Evolutionary conservation across 768 basidiomycete species (phyloP), one percentile per base, ranked within the genome.

Genomic region (Mycena alexandri): DNA sequence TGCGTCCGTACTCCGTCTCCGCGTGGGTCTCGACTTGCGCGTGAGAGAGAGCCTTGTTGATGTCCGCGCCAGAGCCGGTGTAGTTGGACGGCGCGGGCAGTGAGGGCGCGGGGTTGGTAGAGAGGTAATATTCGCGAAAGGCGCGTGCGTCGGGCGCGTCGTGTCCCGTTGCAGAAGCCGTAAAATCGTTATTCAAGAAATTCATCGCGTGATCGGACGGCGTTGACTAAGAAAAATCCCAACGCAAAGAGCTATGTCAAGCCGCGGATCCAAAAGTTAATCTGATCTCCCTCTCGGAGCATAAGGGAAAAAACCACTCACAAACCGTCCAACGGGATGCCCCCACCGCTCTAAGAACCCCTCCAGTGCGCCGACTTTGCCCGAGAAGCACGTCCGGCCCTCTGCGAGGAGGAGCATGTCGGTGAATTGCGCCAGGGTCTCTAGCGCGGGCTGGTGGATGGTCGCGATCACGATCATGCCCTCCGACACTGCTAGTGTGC

Each of bases 381-480:
- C 88, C 63, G 53, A 81, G 61, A 77, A 84, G 62, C 82, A 85
- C 2, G 73, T 77, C 51, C 78, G 78, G 0, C 90, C 90, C 38
- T 83, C 82, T 0, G 89, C 80, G 14, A 93, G 81, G 24, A 93
- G 78, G 34, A 89, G 76, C 14, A 91, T 78, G 36, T 85, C 80
- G 53, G 87, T 87, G 73, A 93, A 92, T 48, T 88, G 83, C 0
- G 83, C 72, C 54, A 90, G 85, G 0, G 89, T 89, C 63, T 87
- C 87, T 24, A 85, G 84, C 22, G 86, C 83, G 0, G 90, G 90
- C 63, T 92, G 90, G 69, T 93, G 91, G 58, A 93, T 89, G 6
- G 88, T 88, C 19, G 87, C 85, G 51, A 92, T 82, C 36, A 90
- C 83, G 38, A 89, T 84, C 56, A 88, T 86, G 24, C 82, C 81